phyloP scores from a whole-genome alignment of 2,329 filamentous ascomycete species.

The Ceratocystis smalleyi region DNA sequence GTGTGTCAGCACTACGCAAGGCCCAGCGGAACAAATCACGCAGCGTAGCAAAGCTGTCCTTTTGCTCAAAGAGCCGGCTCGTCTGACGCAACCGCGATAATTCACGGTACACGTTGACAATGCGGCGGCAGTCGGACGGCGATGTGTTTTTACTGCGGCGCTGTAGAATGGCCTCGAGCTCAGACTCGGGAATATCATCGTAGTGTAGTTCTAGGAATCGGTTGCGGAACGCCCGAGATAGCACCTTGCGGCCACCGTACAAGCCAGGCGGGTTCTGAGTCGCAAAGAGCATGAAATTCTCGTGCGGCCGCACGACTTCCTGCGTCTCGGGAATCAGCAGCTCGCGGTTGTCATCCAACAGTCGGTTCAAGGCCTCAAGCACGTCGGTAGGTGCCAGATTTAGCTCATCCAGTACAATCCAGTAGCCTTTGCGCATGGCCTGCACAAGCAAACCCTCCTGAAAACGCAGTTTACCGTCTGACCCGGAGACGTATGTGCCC shows the following conservation, averaged over 20 bases:
- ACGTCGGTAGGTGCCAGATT: slow-evolving; percentile 96
- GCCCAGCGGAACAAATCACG: slow-evolving; percentile 96
- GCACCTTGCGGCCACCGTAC: slow-evolving; percentile 83
- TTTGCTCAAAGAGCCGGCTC: slow-evolving; percentile 84
- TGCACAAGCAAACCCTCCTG: slow-evolving; percentile 90
- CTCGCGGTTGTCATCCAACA: slow-evolving; percentile 92
- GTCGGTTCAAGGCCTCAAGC: slow-evolving; percentile 82
- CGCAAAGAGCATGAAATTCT: slow-evolving; percentile 94
- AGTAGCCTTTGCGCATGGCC: slow-evolving; percentile 81
- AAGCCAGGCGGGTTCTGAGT: slow-evolving; percentile 93
- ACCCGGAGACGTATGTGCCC: slow-evolving; percentile 77
- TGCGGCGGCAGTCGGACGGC: slow-evolving; percentile 76
- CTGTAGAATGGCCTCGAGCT: slow-evolving; percentile 81
- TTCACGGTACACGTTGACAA: slow-evolving; percentile 87
- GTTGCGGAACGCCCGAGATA: slow-evolving; percentile 91
- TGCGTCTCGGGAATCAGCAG: slow-evolving; percentile 93
- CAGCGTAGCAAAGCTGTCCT: slow-evolving; percentile 90
- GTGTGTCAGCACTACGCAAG: slow-evolving; percentile 63
- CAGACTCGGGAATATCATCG: slow-evolving; percentile 91
- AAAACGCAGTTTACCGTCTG: slow-evolving; percentile 72
- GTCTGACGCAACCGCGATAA: slow-evolving; percentile 81
- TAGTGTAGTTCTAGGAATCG: slow-evolving; percentile 94
- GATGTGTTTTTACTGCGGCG: slow-evolving; percentile 74
- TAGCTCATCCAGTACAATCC: slow-evolving; percentile 95
- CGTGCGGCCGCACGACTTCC: slow-evolving; percentile 78